These are phyloP conservation scores for Amniculicola lignicola DNA, from an alignment of 495 filamentous ascomycete genomes.

Conservation along the genomic window DNA sequence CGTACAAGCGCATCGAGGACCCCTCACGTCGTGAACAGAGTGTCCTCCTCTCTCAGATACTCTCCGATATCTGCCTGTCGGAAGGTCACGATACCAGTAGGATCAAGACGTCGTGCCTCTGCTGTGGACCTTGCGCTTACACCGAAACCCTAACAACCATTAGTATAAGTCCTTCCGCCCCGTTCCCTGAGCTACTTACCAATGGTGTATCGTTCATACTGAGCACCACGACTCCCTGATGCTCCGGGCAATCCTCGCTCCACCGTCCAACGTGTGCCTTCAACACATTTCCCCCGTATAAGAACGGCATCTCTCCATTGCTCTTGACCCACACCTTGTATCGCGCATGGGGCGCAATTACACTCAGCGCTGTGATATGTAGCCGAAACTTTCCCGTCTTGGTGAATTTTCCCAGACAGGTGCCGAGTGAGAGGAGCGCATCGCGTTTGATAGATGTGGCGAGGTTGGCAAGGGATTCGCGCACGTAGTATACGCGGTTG, in stretches of 20 bases:
- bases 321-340: conserved; percentile 93
- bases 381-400: conserved; percentile 88
- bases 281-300: conserved; percentile 85
- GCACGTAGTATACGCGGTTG: conserved; percentile 81
- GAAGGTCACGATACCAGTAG: conserved; percentile 81
- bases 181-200: conserved; percentile 43
- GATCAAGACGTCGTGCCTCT: conserved; percentile 77
- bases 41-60: conserved; percentile 74
- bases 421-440: conserved; percentile 78
- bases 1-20: no score
- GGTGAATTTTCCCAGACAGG: conserved; percentile 61
- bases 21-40: conserved; percentile 44
- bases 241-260: conserved; percentile 80
- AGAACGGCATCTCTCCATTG: conserved; percentile 92
- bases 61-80: conserved; percentile 87
- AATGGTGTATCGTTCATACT: conserved; percentile 73
- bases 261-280: conserved; percentile 90
- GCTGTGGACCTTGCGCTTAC: conserved; percentile 78
- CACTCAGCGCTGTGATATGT: conserved; percentile 77
- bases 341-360: conserved; percentile 82
- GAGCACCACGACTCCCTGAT: conserved; percentile 72
- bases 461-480: conserved; percentile 82
- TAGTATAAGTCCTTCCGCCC: neutral
- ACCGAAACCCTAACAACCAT: conserved; percentile 62
- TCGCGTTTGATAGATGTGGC: conserved; percentile 77